Evolutionary conservation across 176 grass and related monocot species (phyloP).

Genomic region (Avena insularis): DNA sequence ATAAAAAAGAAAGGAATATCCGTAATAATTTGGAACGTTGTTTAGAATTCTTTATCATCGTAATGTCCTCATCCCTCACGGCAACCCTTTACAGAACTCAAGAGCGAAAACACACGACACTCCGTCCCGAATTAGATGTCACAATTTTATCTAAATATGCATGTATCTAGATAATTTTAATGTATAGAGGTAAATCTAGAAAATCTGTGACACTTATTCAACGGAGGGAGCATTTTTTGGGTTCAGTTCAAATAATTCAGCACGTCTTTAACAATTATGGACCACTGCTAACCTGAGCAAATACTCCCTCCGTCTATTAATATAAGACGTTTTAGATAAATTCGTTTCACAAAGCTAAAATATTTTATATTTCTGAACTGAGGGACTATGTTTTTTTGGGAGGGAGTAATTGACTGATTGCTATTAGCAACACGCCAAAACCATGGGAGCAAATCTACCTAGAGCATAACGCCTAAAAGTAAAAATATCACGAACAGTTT

Average conservation of each 20-base stretch:
- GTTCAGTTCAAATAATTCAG: not conserved
- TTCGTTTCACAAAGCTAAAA: no score
- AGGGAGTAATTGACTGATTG: not conserved
- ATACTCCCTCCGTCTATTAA: no score
- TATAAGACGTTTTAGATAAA: no score
- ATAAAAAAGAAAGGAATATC: not conserved
- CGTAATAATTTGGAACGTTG: not conserved
- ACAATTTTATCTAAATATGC: no score
- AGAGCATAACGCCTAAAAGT: constrained; percentile 22
- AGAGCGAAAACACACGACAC: not conserved
- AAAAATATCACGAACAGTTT: constrained; percentile 5
- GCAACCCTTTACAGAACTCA: not conserved
- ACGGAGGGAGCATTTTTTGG: no score
- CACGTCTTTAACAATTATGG: not conserved
- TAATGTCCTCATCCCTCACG: not conserved
- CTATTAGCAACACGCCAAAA: not conserved
- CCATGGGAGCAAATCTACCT: constrained; percentile 40
- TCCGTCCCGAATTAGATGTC: no score
- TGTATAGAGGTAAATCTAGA: no score
- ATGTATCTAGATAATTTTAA: no score
- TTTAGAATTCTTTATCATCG: not conserved
- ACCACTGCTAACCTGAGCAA: constrained; percentile 16
- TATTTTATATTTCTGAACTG: no score
- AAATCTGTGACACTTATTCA: no score
- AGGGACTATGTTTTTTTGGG: no score